These are phyloP conservation scores for Lactarius evosmus DNA, from an alignment of 768 basidiomycete species.

Conservation along the genomic window DNA sequence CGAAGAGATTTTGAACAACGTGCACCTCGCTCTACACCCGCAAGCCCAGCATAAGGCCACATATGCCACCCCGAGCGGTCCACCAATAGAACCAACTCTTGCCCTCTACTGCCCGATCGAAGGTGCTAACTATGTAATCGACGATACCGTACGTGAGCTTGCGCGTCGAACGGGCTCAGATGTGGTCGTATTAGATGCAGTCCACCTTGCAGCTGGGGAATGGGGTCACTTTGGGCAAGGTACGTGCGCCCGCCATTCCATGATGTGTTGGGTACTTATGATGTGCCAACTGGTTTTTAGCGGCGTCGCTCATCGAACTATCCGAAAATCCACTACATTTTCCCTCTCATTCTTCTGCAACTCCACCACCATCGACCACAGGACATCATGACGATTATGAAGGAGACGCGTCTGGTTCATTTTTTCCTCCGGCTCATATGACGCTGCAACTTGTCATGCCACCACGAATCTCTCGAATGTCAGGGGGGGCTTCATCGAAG, in stretches of 20 bases:
- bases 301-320: slow-evolving; percentile 64
- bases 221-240: slow-evolving; percentile 84
- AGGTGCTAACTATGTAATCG: slow-evolving; percentile 81
- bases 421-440: slow-evolving; percentile 43
- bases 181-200: slow-evolving; percentile 78
- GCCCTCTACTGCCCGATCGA: slow-evolving; percentile 85
- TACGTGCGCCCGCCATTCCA: slow-evolving; percentile 31
- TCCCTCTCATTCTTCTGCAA: slow-evolving; percentile 32
- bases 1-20: slow-evolving; percentile 69
- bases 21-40: slow-evolving; percentile 75
- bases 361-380: slow-evolving; percentile 33
- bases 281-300: slow-evolving; percentile 37
- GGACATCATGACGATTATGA: slow-evolving; percentile 47
- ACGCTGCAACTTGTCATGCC: slow-evolving; percentile 46
- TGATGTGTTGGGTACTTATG: background rate
- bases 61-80: slow-evolving; percentile 50
- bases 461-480: slow-evolving; percentile 30
- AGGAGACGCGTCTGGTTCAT: slow-evolving; percentile 39
- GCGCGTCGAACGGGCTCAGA: slow-evolving; percentile 73
- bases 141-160: slow-evolving; percentile 74
- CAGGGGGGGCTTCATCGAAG: slow-evolving; percentile 11
- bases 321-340: slow-evolving; percentile 78
- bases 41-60: slow-evolving; percentile 74
- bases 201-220: slow-evolving; percentile 84
- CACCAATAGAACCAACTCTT: slow-evolving; percentile 74